Evolutionary conservation across 495 filamentous ascomycete species (phyloP).

Genomic region (Bathelium albidoporum): DNA sequence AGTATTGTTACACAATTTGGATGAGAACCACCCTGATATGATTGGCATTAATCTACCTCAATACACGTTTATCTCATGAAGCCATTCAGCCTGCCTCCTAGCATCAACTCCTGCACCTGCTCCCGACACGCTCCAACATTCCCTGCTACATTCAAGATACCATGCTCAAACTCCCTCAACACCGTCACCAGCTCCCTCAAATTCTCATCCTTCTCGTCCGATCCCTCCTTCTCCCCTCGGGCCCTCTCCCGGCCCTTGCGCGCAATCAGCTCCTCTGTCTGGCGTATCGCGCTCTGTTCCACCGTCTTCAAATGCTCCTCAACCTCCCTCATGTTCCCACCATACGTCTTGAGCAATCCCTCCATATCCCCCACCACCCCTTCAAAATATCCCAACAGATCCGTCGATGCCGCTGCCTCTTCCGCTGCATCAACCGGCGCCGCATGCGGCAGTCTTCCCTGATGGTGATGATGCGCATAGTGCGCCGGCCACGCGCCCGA

Average conservation of each 20-base stretch:
- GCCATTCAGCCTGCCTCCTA: background rate
- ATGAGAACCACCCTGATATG: background rate
- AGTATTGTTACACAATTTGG: too few relatives aligned
- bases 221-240: conserved; percentile 32
- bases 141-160: conserved; percentile 64
- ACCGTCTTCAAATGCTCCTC: conserved; percentile 70
- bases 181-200: conserved; percentile 54
- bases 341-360: conserved; percentile 53
- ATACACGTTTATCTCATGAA: background rate
- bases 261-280: conserved; percentile 57
- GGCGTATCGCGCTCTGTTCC: conserved; percentile 55
- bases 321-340: conserved; percentile 62
- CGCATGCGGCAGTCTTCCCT: background rate
- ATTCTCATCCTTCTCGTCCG: conserved; percentile 24
- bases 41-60: background rate
- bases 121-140: conserved; percentile 60
- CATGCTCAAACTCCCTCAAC: conserved; percentile 65
- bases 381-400: conserved; percentile 66
- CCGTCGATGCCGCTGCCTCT: conserved; percentile 26
- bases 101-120: conserved; percentile 54
- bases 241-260: conserved; percentile 39
- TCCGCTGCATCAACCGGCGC: conserved; percentile 40
- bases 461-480: background rate
- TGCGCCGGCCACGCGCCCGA: conserved; percentile 21
- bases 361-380: conserved; percentile 62